Evolutionary conservation across 768 basidiomycete species (phyloP).

Genomic region (Auricularia sp.): DNA sequence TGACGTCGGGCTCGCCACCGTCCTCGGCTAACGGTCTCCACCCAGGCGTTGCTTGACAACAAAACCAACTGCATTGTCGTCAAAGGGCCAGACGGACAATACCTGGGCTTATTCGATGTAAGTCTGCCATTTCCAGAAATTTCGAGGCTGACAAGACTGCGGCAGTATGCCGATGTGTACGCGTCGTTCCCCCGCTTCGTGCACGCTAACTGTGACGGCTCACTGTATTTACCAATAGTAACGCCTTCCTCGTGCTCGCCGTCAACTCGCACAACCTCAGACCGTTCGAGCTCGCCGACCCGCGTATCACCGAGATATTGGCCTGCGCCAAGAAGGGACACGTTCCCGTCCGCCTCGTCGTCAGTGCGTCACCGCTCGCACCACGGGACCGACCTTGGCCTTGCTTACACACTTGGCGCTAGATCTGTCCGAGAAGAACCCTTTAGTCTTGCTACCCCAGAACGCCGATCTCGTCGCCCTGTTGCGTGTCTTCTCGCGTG

Average conservation of each 20-base stretch:
- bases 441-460: slow-evolving; percentile 51
- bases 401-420: background rate
- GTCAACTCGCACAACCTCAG: slow-evolving; percentile 65
- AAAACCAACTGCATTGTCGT: slow-evolving; percentile 59
- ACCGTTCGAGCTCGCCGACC: slow-evolving; percentile 49
- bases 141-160: slow-evolving; percentile 1
- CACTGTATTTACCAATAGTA: slow-evolving; percentile 17
- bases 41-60: slow-evolving; percentile 52
- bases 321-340: slow-evolving; percentile 63
- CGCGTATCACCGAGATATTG: slow-evolving; percentile 58
- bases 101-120: slow-evolving; percentile 68
- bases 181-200: background rate
- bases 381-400: background rate
- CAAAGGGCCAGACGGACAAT: slow-evolving; percentile 26
- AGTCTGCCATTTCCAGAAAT: slow-evolving; percentile 14
- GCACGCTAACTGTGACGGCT: background rate
- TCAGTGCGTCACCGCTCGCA: slow-evolving; percentile 42
- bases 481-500: slow-evolving; percentile 56
- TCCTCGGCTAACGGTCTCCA: background rate
- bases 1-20: background rate
- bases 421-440: slow-evolving; percentile 85
- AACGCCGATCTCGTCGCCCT: slow-evolving; percentile 56
- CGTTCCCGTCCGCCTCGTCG: slow-evolving; percentile 66
- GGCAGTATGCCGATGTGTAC: slow-evolving; percentile 63
- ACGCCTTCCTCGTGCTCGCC: slow-evolving; percentile 77